Percentiles rank a stretch among this genome's conserved stretches.
Conservation (phyloP, 2,329 filamentous ascomycete genomes). For the Fusarium brevicatenulatum region DNA sequence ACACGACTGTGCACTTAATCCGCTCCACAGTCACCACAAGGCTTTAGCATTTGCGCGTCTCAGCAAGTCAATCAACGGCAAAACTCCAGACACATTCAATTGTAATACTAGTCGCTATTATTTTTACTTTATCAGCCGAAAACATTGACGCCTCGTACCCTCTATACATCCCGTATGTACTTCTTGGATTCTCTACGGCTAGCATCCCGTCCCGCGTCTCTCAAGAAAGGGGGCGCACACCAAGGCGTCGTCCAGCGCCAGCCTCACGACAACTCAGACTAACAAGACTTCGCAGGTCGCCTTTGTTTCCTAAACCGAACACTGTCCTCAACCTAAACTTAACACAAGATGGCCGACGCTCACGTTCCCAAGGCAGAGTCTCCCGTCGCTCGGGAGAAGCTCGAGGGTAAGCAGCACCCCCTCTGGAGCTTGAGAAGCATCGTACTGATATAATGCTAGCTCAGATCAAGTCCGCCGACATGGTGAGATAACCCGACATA, state of each 20-base stretch:
- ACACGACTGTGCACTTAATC: slow-evolving; percentile 30
- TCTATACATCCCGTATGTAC: slow-evolving; percentile 24
- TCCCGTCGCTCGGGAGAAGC: slow-evolving; percentile 74
- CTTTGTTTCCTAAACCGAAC: slow-evolving; percentile 23
- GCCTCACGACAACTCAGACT: slow-evolving; percentile 28
- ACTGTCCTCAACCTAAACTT: slow-evolving; percentile 6
- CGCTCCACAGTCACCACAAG: slow-evolving; percentile 33
- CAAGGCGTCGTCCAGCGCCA: slow-evolving; percentile 29
- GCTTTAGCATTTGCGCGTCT: slow-evolving; percentile 31
- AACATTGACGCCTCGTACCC: slow-evolving; percentile 22
- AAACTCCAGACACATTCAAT: slow-evolving; percentile 16
- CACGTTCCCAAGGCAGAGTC: slow-evolving; percentile 51
- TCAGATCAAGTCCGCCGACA: slow-evolving; percentile 97
- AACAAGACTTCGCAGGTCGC: slow-evolving; percentile 17
- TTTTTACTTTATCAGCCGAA: slow-evolving; percentile 5
- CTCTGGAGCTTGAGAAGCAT: background rate
- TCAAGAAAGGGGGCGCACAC: slow-evolving; percentile 28
- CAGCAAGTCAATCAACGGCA: slow-evolving; percentile 5
- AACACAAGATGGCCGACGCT: slow-evolving; percentile 51
- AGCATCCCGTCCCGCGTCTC: slow-evolving; percentile 12
- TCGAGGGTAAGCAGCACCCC: slow-evolving; percentile 68
- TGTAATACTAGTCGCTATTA: slow-evolving; percentile 9
- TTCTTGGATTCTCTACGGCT: background rate
- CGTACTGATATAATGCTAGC: slow-evolving; percentile 62
- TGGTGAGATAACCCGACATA: slow-evolving; percentile 71